Evolutionary conservation across 352 stramenopile genomes (phyloP).

Genomic region (Lagenidium giganteum): DNA sequence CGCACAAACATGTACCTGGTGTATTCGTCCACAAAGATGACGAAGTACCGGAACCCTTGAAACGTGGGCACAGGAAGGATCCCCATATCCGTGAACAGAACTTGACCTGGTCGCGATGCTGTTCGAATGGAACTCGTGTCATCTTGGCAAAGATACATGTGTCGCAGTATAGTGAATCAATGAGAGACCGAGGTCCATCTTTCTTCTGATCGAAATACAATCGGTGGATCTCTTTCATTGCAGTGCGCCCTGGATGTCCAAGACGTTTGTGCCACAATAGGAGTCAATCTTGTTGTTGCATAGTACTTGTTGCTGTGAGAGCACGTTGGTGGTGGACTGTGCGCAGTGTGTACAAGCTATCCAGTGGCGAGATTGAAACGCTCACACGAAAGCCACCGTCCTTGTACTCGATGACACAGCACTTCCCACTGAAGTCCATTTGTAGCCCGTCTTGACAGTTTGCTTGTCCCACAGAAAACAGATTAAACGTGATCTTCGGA

Average conservation of each 20-base stretch:
- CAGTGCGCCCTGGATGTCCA: slow-evolving; percentile 7
- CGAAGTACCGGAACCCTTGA: slow-evolving; percentile 10
- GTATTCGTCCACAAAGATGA: slow-evolving; percentile 17
- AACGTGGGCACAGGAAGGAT: slow-evolving; percentile 9
- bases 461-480: slow-evolving; percentile 5
- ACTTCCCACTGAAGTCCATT: slow-evolving; percentile 4
- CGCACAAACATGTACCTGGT: slow-evolving; percentile 5
- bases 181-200: too few species aligned
- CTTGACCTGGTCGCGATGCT: slow-evolving; percentile 8
- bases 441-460: neutral
- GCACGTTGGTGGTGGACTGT: slow-evolving; percentile 4
- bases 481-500: slow-evolving; percentile 6
- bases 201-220: too few species aligned
- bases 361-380: slow-evolving; percentile 3
- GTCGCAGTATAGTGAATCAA: too few species aligned
- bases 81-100: slow-evolving; percentile 11
- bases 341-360: slow-evolving; percentile 8
- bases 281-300: too few species aligned
- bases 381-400: neutral
- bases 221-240: too few species aligned
- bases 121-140: too few species aligned
- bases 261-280: slow-evolving; percentile 9
- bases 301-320: slow-evolving; percentile 5
- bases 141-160: too few species aligned
- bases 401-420: slow-evolving; percentile 12